Evolutionary conservation across 306 rosid genomes (phyloP).

Genomic region (Vicia villosa): DNA sequence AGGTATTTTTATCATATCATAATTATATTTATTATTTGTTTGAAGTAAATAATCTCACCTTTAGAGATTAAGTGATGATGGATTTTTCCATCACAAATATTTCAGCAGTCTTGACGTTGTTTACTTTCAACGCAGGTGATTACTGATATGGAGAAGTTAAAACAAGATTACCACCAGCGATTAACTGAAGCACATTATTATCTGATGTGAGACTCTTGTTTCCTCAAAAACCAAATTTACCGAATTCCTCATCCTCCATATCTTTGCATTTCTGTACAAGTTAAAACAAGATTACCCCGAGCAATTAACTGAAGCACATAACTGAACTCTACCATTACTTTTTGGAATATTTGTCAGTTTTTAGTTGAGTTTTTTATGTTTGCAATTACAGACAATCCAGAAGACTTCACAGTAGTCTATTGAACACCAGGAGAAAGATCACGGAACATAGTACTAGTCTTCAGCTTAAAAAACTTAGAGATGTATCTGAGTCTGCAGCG

Average conservation of each 20-base stretch:
- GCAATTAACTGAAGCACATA: not conserved
- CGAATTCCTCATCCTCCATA: conserved; percentile 9
- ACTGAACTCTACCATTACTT: conserved; percentile 28
- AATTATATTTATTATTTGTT: conserved; percentile 13
- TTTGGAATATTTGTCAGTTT: conserved; percentile 27
- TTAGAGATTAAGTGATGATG: not conserved
- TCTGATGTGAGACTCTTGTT: conserved; percentile 62
- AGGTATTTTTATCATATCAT: conserved; percentile 52
- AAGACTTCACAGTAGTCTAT: conserved; percentile 58
- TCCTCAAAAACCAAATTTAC: not conserved
- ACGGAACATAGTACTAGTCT: conserved; percentile 54
- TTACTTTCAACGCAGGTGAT: conserved; percentile 65
- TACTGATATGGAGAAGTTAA: conserved; percentile 79
- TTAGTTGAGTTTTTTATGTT: conserved; percentile 32
- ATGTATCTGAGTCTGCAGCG: conserved; percentile 70
- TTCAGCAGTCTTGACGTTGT: conserved; percentile 18
- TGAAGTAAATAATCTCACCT: no score
- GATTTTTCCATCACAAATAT: not conserved
- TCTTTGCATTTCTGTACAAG: not conserved
- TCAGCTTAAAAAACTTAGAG: conserved; percentile 61
- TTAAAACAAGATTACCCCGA: not conserved
- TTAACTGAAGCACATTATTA: conserved; percentile 56
- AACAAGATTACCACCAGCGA: conserved; percentile 68
- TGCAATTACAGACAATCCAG: conserved; percentile 65
- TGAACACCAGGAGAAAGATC: conserved; percentile 64